phyloP scores from a whole-genome alignment of 2,329 filamentous ascomycete species.

The Zarea fungicola region DNA sequence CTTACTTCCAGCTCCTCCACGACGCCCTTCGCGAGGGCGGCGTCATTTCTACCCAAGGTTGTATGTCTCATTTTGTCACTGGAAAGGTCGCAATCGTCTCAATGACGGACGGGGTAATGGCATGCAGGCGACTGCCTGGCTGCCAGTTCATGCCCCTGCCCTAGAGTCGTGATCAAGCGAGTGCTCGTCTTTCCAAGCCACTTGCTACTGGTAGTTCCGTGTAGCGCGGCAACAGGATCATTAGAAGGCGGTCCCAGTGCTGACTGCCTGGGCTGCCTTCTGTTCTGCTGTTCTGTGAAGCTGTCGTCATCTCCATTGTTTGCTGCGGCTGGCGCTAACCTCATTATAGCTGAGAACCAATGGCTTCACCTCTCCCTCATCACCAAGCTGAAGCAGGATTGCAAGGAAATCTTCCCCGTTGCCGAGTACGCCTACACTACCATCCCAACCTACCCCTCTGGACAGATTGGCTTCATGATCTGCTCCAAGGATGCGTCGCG shows the following conservation, averaged over 20 bases:
- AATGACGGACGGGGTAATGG: slow-evolving; percentile 25
- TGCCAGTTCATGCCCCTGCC: not conserved
- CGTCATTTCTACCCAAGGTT: slow-evolving; percentile 99
- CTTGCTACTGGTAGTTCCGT: slow-evolving; percentile 32
- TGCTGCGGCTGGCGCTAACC: slow-evolving; percentile 10
- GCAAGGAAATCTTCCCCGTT: slow-evolving; percentile 93
- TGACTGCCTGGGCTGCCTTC: too few species aligned
- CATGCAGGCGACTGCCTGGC: not conserved
- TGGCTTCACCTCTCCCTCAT: slow-evolving; percentile 97
- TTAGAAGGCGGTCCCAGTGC: too few species aligned
- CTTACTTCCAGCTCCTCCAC: slow-evolving; percentile 92
- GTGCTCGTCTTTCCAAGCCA: slow-evolving; percentile 32
- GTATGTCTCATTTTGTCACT: slow-evolving; percentile 71
- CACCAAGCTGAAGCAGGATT: slow-evolving; percentile 90
- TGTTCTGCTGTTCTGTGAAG: not conserved
- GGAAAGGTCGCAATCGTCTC: slow-evolving; percentile 32
- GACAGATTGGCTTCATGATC: slow-evolving; percentile 99
- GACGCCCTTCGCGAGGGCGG: slow-evolving; percentile 89
- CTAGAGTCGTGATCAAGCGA: too few species aligned
- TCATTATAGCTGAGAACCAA: slow-evolving; percentile 82
- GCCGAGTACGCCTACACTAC: slow-evolving; percentile 99
- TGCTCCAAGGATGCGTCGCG: slow-evolving; percentile 89
- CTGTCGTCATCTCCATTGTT: slow-evolving; percentile 15
- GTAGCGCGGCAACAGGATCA: slow-evolving; percentile 23
- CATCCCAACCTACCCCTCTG: slow-evolving; percentile 97